A percentile compares a stretch with the other conserved stretches of the same genome.
Conservation (phyloP, 192 early-diverging fungal genomes). For the Coemansia sp. region DNA sequence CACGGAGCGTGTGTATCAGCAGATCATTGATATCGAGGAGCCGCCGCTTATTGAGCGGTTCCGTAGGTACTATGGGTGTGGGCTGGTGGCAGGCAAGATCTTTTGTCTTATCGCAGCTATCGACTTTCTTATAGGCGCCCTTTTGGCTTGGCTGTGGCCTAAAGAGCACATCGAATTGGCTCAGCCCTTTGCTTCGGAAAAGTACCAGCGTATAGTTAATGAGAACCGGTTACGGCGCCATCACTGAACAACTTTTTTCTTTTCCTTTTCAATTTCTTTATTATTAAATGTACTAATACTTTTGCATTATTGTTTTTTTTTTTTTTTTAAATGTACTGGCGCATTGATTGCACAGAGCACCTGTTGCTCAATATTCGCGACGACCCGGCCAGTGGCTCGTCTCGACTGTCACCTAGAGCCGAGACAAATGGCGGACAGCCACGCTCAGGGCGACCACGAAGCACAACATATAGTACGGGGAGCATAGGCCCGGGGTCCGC, state of each 20-base stretch:
- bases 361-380: slow-evolving; percentile 28
- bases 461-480: slow-evolving; percentile 35
- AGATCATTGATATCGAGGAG: slow-evolving; percentile 65
- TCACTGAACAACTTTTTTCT: not conserved
- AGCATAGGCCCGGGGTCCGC: not conserved
- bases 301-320: not conserved
- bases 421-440: not conserved
- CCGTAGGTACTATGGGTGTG: slow-evolving; percentile 83
- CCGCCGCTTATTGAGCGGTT: slow-evolving; percentile 79
- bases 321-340: slow-evolving; percentile 53
- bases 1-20: slow-evolving; percentile 82
- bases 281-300: slow-evolving; percentile 21
- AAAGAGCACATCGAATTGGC: slow-evolving; percentile 70
- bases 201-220: slow-evolving; percentile 20
- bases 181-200: slow-evolving; percentile 57
- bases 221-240: slow-evolving; percentile 11
- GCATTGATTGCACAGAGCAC: slow-evolving; percentile 48
- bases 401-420: not conserved
- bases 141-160: slow-evolving; percentile 85
- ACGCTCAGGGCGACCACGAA: slow-evolving; percentile 27
- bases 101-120: slow-evolving; percentile 88
- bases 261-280: slow-evolving; percentile 8
- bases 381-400: slow-evolving; percentile 6
- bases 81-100: slow-evolving; percentile 87
- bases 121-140: slow-evolving; percentile 77